phyloP scores from a whole-genome alignment of 495 filamentous ascomycete species.

The Trichocladium antarcticum region DNA sequence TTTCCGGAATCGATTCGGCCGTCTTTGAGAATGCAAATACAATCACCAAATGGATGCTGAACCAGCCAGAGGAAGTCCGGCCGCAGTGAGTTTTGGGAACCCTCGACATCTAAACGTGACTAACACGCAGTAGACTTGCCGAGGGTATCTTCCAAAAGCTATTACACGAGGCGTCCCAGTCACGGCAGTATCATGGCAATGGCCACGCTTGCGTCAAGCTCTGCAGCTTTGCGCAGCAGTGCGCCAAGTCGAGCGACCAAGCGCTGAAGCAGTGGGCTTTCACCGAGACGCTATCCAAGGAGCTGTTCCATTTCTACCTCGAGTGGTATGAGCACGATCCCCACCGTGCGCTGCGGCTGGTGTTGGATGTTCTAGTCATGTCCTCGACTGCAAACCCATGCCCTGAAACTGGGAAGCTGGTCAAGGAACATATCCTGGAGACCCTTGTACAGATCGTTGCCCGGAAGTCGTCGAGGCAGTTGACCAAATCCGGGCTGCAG shows the following conservation, averaged over 20 bases:
- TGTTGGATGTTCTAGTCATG: slow-evolving; percentile 48
- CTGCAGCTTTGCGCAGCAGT: slow-evolving; percentile 45
- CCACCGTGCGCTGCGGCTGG: slow-evolving; percentile 62
- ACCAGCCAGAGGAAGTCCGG: slow-evolving; percentile 9
- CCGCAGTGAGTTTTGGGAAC: slow-evolving; percentile 11
- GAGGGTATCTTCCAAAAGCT: slow-evolving; percentile 29
- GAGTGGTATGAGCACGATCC: slow-evolving; percentile 63
- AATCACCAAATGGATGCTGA: slow-evolving; percentile 24
- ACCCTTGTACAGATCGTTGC: slow-evolving; percentile 41
- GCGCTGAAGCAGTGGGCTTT: slow-evolving; percentile 36
- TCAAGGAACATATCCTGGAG: slow-evolving; percentile 32
- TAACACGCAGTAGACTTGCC: slow-evolving; percentile 20
- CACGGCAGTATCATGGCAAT: slow-evolving; percentile 25
- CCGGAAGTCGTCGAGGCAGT: slow-evolving; percentile 38
- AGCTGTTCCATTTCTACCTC: slow-evolving; percentile 59
- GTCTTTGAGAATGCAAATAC: slow-evolving; percentile 28
- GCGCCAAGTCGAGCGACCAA: slow-evolving; percentile 35
- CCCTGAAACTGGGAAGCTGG: slow-evolving; percentile 20
- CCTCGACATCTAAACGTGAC: background rate
- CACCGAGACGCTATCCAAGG: slow-evolving; percentile 42
- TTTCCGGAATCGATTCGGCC: slow-evolving; percentile 6
- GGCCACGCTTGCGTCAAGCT: slow-evolving; percentile 41
- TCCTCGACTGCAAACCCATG: slow-evolving; percentile 42
- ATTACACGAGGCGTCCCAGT: slow-evolving; percentile 35
- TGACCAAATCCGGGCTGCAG: slow-evolving; percentile 53